phyloP scores from a whole-genome alignment of 1,284 basidiomycete species.

The Ustilago nuda region DNA sequence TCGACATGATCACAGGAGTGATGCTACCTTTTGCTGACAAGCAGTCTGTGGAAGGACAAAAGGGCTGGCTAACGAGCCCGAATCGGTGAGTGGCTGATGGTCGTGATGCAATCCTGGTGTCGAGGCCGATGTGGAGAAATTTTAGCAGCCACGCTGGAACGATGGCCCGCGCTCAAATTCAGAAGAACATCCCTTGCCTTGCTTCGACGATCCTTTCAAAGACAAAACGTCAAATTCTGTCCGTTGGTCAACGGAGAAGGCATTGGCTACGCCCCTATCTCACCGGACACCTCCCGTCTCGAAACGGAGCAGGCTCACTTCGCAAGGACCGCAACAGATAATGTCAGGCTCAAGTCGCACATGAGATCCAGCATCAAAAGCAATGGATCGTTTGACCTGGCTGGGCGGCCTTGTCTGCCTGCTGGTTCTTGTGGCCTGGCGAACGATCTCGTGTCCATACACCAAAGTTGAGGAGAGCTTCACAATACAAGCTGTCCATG shows the following conservation, averaged over 20 bases:
- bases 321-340: neutral
- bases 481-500: constrained; percentile 90
- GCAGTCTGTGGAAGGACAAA: neutral
- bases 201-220: too few relatives aligned
- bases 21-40: too few relatives aligned
- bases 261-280: neutral
- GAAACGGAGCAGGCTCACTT: neutral
- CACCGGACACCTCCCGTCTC: neutral
- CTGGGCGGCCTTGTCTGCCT: constrained; percentile 25
- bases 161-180: constrained; percentile 27
- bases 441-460: constrained; percentile 74
- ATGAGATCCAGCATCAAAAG: neutral
- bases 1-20: constrained; percentile 15
- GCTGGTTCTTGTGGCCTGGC: constrained; percentile 26
- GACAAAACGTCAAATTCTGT: neutral
- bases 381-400: constrained; percentile 23
- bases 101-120: neutral
- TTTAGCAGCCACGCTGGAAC: neutral
- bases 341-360: neutral
- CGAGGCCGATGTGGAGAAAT: constrained; percentile 16
- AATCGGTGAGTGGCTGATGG: constrained; percentile 1
- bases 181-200: constrained; percentile 8
- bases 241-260: neutral
- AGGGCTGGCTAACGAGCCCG: neutral
- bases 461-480: constrained; percentile 98